A percentile compares a stretch with the other conserved stretches of the same genome.
phyloP scores from a whole-genome alignment of 2,329 filamentous ascomycete species.

The Phaeosphaeriaceae sp. region DNA sequence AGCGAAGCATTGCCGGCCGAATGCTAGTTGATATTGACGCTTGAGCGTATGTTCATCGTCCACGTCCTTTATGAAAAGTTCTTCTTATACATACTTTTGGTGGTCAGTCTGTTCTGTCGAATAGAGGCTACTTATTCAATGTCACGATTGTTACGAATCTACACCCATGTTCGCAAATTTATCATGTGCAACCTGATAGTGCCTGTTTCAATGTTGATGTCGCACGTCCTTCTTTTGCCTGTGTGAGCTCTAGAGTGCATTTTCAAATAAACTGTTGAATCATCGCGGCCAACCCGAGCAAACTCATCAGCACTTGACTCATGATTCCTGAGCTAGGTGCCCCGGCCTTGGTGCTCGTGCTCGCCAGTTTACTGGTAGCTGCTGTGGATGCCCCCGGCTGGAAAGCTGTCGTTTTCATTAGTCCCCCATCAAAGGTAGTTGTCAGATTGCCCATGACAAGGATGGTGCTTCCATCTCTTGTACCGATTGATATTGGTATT shows the following conservation, averaged over 20 bases:
- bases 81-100: neutral
- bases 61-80: neutral
- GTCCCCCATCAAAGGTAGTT: slow-evolving; percentile 15
- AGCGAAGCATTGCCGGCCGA: slow-evolving; percentile 34
- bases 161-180: too few species aligned
- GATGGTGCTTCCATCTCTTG: slow-evolving; percentile 10
- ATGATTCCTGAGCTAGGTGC: neutral
- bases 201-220: neutral
- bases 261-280: neutral
- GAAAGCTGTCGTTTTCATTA: neutral
- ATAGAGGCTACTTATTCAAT: neutral
- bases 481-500: slow-evolving; percentile 18
- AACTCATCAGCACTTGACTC: neutral
- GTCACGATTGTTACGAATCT: neutral
- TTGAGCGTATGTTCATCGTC: neutral
- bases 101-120: neutral
- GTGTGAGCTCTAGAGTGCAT: neutral
- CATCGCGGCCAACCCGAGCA: neutral
- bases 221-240: neutral
- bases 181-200: neutral
- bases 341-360: neutral
- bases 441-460: slow-evolving; percentile 21
- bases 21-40: slow-evolving; percentile 12
- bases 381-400: too few species aligned
- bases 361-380: neutral